phyloP scores from a whole-genome alignment of 805 yeast genomes.

The Torulaspora microellipsoides region DNA sequence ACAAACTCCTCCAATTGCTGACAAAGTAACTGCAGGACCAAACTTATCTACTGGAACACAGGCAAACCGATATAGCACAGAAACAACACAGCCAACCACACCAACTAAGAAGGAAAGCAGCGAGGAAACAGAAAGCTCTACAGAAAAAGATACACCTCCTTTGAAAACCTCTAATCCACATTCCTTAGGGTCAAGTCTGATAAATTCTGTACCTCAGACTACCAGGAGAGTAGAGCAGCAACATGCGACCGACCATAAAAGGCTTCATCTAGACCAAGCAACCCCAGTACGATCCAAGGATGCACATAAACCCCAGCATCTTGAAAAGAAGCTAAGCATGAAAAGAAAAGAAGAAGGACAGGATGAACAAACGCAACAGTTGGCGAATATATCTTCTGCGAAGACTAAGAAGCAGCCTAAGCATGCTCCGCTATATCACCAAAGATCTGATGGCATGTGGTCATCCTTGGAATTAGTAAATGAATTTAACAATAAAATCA shows the following conservation, averaged over 20 bases:
- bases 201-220: conserved; percentile 29
- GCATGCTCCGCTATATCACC: background rate
- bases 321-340: too few species aligned
- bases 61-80: conserved; percentile 1
- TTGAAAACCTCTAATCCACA: conserved; percentile 11
- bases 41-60: background rate
- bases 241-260: conserved; percentile 15
- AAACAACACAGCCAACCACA: background rate
- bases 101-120: conserved; percentile 2
- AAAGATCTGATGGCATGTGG: background rate
- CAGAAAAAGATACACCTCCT: background rate
- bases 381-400: background rate
- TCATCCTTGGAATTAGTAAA: background rate
- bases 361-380: too few species aligned
- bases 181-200: conserved; percentile 28
- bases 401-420: background rate
- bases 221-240: conserved; percentile 21
- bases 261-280: conserved; percentile 7
- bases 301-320: too few species aligned
- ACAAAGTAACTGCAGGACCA: background rate
- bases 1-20: background rate
- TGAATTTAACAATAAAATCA: background rate
- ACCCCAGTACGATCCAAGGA: background rate
- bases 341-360: too few species aligned
- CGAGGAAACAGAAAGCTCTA: background rate